Percentiles rank a stretch among this genome's conserved stretches.
Evolutionary conservation across 257 asterid genomes (phyloP).

Genomic region (Solanum clarkiae): DNA sequence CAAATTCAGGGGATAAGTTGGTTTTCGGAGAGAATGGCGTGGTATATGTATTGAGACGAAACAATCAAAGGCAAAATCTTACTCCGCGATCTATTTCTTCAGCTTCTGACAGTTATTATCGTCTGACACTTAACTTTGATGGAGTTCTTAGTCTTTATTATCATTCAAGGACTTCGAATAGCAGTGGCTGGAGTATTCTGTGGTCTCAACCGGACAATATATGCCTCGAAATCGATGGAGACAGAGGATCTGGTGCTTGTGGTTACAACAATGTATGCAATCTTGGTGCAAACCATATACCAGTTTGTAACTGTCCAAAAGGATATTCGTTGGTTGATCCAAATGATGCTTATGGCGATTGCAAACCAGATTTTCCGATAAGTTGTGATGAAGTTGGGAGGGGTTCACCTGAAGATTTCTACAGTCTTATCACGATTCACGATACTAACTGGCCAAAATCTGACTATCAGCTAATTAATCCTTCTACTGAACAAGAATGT

Average conservation of each 20-base stretch:
- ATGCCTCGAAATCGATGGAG: not conserved
- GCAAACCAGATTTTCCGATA: constrained; percentile 10
- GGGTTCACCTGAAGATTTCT: not conserved
- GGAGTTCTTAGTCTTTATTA: constrained; percentile 34
- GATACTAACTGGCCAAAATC: constrained; percentile 13
- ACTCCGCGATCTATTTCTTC: not conserved
- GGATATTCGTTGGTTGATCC: constrained; percentile 20
- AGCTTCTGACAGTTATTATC: constrained; percentile 14
- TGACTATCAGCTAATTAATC: not conserved
- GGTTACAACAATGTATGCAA: constrained; percentile 26
- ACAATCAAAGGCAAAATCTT: not conserved
- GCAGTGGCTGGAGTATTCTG: constrained; percentile 17
- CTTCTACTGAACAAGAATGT: constrained; percentile 14
- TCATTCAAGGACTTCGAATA: constrained; percentile 19
- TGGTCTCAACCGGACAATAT: constrained; percentile 16
- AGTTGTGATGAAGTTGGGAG: constrained; percentile 4
- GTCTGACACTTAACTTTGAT: constrained; percentile 33
- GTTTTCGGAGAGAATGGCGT: constrained; percentile 16
- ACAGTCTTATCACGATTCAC: not conserved
- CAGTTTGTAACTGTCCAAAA: constrained; percentile 21
- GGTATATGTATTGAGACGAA: constrained; percentile 9
- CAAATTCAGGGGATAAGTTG: constrained; percentile 19
- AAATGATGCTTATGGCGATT: constrained; percentile 10
- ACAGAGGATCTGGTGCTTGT: constrained; percentile 16
- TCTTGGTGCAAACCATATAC: constrained; percentile 5